A percentile compares a stretch with the other conserved stretches of the same genome.
phyloP scores from a whole-genome alignment of 2,329 filamentous ascomycete genomes.

The Aspergillus sergii region DNA sequence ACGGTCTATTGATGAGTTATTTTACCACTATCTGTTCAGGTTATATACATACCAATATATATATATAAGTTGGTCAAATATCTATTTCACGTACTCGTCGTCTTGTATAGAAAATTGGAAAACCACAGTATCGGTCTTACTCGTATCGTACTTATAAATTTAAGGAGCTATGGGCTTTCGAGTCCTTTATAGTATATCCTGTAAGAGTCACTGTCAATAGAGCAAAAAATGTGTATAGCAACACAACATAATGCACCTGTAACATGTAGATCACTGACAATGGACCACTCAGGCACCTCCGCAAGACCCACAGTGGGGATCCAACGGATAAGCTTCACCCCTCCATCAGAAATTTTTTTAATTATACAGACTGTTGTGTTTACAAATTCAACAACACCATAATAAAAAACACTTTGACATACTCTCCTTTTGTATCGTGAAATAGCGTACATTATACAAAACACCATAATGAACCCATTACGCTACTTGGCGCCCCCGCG shows the following conservation, averaged over 20 bases:
- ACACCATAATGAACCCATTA: slow-evolving; percentile 13
- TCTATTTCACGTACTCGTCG: background rate
- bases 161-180: no score
- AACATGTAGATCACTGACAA: background rate
- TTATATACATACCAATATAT: no score
- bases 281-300: background rate
- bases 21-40: rapidly evolving
- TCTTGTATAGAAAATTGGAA: no score
- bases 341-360: background rate
- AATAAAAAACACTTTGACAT: background rate
- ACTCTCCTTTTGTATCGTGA: background rate
- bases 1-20: no score
- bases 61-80: background rate
- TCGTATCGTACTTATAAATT: no score
- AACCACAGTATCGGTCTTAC: no score
- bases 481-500: slow-evolving; percentile 15
- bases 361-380: background rate
- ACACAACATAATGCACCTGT: background rate
- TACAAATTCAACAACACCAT: background rate
- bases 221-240: background rate
- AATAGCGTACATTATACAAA: background rate
- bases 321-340: background rate
- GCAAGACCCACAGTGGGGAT: background rate
- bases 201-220: background rate
- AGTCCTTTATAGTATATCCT: background rate